Conservation (phyloP, 768 basidiomycete species). For the Trametes sanguinea region DNA sequence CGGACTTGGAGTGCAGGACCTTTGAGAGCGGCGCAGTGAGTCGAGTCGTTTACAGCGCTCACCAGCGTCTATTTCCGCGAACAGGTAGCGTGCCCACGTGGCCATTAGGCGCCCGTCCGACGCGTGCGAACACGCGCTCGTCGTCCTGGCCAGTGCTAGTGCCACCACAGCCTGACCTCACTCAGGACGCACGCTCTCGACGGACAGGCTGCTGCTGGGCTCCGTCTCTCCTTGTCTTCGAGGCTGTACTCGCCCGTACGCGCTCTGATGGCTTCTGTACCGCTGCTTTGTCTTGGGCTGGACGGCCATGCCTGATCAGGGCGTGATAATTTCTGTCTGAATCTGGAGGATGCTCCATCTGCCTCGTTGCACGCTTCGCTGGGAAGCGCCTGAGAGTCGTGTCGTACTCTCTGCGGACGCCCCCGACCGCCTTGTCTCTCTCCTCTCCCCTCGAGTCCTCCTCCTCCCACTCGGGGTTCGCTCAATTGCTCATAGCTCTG, state of each 20-base stretch:
- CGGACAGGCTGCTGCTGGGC: neutral
- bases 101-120: neutral
- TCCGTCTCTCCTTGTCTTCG: neutral
- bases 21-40: neutral
- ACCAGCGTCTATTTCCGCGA: neutral
- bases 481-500: conserved; percentile 12
- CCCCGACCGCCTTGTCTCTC: neutral
- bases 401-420: conserved; percentile 6
- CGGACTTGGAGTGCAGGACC: neutral
- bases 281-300: neutral
- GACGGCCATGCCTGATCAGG: conserved; percentile 8
- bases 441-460: neutral
- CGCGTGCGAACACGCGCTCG: neutral
- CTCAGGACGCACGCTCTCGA: neutral
- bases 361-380: conserved; percentile 34
- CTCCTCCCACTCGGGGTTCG: neutral
- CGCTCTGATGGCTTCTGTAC: neutral
- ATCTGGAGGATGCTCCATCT: conserved; percentile 16
- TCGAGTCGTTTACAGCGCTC: conserved; percentile 1
- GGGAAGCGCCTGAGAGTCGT: conserved; percentile 26
- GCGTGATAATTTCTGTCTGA: conserved; percentile 3
- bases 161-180: too few species aligned
- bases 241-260: neutral
- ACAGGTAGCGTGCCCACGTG: neutral
- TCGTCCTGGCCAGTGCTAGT: too few species aligned